These are phyloP conservation scores for Monosporascus sp. DNA, from an alignment of 2,329 filamentous ascomycete species.

Conservation along the genomic window DNA sequence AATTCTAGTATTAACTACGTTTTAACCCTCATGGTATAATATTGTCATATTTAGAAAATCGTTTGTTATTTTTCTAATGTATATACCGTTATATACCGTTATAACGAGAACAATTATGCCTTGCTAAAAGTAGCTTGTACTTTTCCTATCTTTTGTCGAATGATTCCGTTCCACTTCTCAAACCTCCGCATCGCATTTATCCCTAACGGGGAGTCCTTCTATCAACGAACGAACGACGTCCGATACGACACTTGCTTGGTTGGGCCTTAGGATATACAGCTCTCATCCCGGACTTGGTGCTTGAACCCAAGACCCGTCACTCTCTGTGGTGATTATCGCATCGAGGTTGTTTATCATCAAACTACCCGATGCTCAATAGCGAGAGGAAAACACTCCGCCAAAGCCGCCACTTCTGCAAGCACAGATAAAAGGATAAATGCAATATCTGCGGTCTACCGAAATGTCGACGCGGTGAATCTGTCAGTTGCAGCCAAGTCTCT, in stretches of 20 bases:
- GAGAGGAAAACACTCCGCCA: too few species aligned
- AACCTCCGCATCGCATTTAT: background rate
- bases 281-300: background rate
- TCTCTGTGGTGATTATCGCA: too few species aligned
- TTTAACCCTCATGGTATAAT: too few species aligned
- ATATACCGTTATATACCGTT: too few species aligned
- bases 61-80: too few species aligned
- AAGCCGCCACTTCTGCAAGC: background rate
- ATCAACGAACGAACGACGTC: background rate
- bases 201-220: background rate
- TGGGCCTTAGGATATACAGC: background rate
- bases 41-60: too few species aligned
- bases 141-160: background rate
- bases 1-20: too few species aligned
- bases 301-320: background rate
- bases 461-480: background rate
- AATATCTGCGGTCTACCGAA: background rate
- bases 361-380: background rate
- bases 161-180: background rate
- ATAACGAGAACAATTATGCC: too few species aligned
- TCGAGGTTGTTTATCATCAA: background rate
- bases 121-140: too few species aligned
- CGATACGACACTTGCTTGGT: background rate
- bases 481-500: background rate
- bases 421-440: background rate